These are phyloP conservation scores for Datura wrightii DNA, from an alignment of 257 asterid species.

Conservation along the genomic window DNA sequence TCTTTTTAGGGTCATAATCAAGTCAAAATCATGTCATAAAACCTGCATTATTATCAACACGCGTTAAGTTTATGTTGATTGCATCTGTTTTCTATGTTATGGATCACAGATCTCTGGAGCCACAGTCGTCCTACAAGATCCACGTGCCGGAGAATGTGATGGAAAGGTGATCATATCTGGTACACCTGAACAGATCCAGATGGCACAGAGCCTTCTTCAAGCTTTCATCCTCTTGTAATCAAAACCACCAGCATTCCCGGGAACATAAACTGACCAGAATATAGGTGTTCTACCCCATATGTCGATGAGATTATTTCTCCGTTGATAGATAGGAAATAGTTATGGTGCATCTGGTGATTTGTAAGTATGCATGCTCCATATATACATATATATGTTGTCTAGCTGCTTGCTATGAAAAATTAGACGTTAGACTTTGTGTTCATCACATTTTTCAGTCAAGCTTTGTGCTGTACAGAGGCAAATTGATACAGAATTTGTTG, in stretches of 20 bases:
- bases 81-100: constrained; percentile 14
- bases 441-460: not conserved
- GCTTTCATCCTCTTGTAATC: constrained; percentile 49
- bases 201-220: constrained; percentile 60
- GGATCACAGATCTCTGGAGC: constrained; percentile 61
- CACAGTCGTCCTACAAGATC: constrained; percentile 44
- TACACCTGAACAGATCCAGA: constrained; percentile 47
- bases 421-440: not conserved
- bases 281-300: not conserved
- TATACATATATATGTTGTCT: not conserved
- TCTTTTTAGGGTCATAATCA: not conserved
- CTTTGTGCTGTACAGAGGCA: not conserved
- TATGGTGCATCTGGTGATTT: constrained; percentile 18
- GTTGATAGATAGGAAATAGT: not conserved
- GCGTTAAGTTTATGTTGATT: not conserved
- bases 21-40: not conserved
- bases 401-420: not conserved
- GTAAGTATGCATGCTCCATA: not conserved
- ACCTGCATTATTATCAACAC: not conserved
- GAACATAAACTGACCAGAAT: not conserved
- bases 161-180: constrained; percentile 61
- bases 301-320: not conserved
- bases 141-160: constrained; percentile 46
- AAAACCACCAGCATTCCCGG: not conserved
- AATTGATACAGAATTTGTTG: not conserved